Conservation (phyloP, 495 filamentous ascomycete species). For the Lentithecium fluviatile region DNA sequence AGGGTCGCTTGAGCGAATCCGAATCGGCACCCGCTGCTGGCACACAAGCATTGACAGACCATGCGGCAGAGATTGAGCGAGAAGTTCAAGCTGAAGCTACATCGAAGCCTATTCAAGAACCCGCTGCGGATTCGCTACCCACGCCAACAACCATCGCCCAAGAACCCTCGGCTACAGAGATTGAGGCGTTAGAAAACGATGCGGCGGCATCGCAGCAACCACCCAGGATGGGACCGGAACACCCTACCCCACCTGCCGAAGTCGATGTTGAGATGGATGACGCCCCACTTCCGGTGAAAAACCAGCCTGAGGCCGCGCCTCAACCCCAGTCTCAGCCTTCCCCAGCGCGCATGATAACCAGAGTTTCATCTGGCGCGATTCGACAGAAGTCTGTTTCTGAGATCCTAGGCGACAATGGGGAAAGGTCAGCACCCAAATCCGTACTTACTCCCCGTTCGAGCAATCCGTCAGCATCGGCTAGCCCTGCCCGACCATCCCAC, state of each 20-base stretch:
- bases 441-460: slow-evolving; percentile 49
- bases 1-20: slow-evolving; percentile 12
- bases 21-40: neutral
- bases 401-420: slow-evolving; percentile 57
- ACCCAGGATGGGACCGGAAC: slow-evolving; percentile 13
- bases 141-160: slow-evolving; percentile 25
- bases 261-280: slow-evolving; percentile 36
- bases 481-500: slow-evolving; percentile 32
- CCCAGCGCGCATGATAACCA: slow-evolving; percentile 60
- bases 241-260: slow-evolving; percentile 35
- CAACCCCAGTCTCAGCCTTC: slow-evolving; percentile 1
- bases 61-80: slow-evolving; percentile 14
- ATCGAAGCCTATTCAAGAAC: neutral
- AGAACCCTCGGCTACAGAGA: slow-evolving; percentile 11
- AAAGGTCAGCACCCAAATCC: slow-evolving; percentile 5
- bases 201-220: slow-evolving; percentile 13
- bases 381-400: slow-evolving; percentile 72
- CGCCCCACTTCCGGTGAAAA: slow-evolving; percentile 14
- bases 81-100: slow-evolving; percentile 6
- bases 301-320: slow-evolving; percentile 1
- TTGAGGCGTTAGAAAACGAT: slow-evolving; percentile 3
- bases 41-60: slow-evolving; percentile 16
- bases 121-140: slow-evolving; percentile 26
- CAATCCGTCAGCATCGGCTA: slow-evolving; percentile 36
- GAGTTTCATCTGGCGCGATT: slow-evolving; percentile 65